Evolutionary conservation across 495 filamentous ascomycete species (phyloP).

Genomic region (Venustampulla echinocandica): DNA sequence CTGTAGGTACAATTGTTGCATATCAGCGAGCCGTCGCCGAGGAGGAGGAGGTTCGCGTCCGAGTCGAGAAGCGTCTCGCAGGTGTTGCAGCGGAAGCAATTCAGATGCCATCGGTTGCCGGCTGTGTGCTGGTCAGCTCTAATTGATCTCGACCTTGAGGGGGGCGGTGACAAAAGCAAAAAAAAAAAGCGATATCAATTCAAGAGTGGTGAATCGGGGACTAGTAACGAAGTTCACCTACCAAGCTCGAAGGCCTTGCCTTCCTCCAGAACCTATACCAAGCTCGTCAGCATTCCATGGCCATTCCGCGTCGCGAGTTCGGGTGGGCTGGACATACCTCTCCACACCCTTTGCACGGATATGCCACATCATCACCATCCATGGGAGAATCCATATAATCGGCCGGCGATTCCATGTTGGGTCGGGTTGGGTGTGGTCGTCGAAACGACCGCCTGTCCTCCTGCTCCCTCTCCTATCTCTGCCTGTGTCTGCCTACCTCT

Average conservation of each 20-base stretch:
- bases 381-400: constrained; percentile 72
- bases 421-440: constrained; percentile 2
- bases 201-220: not conserved
- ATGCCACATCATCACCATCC: constrained; percentile 80
- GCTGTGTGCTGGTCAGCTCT: constrained; percentile 43
- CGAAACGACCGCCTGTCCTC: constrained; percentile 9
- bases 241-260: constrained; percentile 97
- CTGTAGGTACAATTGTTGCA: constrained; percentile 99
- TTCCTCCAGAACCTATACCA: constrained; percentile 79
- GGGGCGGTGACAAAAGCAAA: constrained; percentile 1
- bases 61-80: constrained; percentile 94
- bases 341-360: constrained; percentile 95
- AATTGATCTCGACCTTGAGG: no score
- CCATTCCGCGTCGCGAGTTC: not conserved
- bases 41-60: constrained; percentile 92
- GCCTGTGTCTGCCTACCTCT: not conserved
- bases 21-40: constrained; percentile 95
- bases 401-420: constrained; percentile 46
- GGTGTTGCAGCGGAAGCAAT: constrained; percentile 97
- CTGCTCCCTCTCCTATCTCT: not conserved
- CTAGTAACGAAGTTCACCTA: constrained; percentile 39
- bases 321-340: constrained; percentile 52
- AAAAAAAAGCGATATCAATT: not conserved
- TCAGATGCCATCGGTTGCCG: constrained; percentile 98
- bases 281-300: constrained; percentile 20